Evolutionary conservation across 768 basidiomycete genomes (phyloP).

Genomic region (Leccinum subtestaceum): DNA sequence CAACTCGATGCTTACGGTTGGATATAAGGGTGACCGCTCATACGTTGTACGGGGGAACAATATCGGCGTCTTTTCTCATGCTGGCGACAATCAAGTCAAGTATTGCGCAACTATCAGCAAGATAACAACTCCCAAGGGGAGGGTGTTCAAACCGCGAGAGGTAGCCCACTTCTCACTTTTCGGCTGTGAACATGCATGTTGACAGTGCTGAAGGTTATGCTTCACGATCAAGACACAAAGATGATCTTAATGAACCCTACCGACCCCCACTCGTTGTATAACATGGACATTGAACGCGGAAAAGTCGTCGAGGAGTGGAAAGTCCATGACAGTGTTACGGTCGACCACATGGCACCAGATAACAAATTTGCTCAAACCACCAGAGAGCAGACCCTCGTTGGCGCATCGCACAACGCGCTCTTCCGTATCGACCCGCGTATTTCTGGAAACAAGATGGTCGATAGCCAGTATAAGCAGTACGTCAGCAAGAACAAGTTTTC

Average conservation of each 20-base stretch:
- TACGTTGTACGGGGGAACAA: slow-evolving; percentile 91
- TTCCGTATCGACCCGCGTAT: slow-evolving; percentile 98
- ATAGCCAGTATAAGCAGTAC: slow-evolving; percentile 95
- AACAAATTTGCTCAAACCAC: slow-evolving; percentile 95
- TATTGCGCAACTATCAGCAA: slow-evolving; percentile 87
- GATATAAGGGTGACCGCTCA: slow-evolving; percentile 92
- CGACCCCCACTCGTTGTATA: slow-evolving; percentile 79
- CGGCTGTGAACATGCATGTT: slow-evolving; percentile 1
- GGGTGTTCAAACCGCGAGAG: slow-evolving; percentile 81
- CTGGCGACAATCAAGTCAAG: slow-evolving; percentile 66
- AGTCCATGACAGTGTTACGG: slow-evolving; percentile 83
- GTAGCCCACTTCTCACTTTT: slow-evolving; percentile 40
- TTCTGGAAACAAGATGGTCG: slow-evolving; percentile 88
- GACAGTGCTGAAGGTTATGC: slow-evolving; percentile 68
- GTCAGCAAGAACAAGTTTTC: slow-evolving; percentile 94
- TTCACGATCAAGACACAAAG: slow-evolving; percentile 93
- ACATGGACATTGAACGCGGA: slow-evolving; percentile 90
- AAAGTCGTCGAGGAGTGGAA: slow-evolving; percentile 99
- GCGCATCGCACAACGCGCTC: slow-evolving; percentile 88
- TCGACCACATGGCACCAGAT: slow-evolving; percentile 89
- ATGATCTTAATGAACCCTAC: slow-evolving; percentile 89
- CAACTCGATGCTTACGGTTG: slow-evolving; percentile 89
- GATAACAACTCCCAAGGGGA: slow-evolving; percentile 74
- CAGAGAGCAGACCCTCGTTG: slow-evolving; percentile 88
- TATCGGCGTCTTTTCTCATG: slow-evolving; percentile 86